These are phyloP conservation scores for Aurifilum marmelostoma DNA, from an alignment of 2,329 filamentous ascomycete genomes.

Conservation along the genomic window DNA sequence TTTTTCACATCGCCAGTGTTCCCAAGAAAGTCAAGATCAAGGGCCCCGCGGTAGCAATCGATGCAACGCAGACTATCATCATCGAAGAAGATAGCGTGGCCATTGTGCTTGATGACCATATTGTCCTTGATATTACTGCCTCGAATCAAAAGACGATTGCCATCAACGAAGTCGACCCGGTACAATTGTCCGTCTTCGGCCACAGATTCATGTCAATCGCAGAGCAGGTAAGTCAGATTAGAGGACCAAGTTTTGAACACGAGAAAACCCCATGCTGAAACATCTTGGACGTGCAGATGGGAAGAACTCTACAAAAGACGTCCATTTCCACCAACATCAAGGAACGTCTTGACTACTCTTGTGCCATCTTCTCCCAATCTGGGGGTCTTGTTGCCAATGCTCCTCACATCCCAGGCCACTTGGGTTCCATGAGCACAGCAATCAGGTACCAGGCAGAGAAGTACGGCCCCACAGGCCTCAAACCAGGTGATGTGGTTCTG, in stretches of 20 bases:
- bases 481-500: constrained; percentile 79
- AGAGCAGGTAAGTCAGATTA: constrained; percentile 55
- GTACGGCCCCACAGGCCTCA: constrained; percentile 69
- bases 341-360: constrained; percentile 81
- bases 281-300: constrained; percentile 55
- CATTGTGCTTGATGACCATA: constrained; percentile 82
- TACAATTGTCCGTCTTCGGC: constrained; percentile 77
- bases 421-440: constrained; percentile 83
- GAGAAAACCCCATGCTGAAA: neutral
- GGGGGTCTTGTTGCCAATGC: constrained; percentile 82
- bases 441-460: constrained; percentile 78
- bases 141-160: constrained; percentile 38
- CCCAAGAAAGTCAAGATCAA: constrained; percentile 70
- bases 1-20: constrained; percentile 81
- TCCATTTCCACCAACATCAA: constrained; percentile 81
- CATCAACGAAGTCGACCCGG: constrained; percentile 66
- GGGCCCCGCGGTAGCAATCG: constrained; percentile 85
- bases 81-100: constrained; percentile 79
- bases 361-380: constrained; percentile 75
- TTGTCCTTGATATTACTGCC: constrained; percentile 81
- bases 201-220: constrained; percentile 86
- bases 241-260: neutral
- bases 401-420: constrained; percentile 78
- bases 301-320: constrained; percentile 77
- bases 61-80: constrained; percentile 89